These are phyloP conservation scores for Botryotinia globosa DNA, from an alignment of 2,329 filamentous ascomycete genomes.

Conservation along the genomic window DNA sequence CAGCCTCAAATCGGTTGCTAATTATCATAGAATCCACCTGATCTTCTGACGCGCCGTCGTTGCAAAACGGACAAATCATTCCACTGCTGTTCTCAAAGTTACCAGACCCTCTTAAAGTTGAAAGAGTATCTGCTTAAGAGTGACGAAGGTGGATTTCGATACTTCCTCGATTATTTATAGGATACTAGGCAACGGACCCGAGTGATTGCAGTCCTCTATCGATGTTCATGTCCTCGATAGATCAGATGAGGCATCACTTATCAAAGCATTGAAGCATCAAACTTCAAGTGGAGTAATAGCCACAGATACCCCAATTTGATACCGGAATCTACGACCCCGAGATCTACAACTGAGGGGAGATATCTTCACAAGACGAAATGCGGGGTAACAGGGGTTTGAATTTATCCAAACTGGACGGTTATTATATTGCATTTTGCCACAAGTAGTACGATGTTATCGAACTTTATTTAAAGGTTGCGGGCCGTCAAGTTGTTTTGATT, in stretches of 20 bases:
- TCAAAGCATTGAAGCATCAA: neutral
- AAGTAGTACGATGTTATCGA: neutral
- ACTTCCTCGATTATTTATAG: neutral
- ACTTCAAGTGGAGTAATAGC: slow-evolving; percentile 11
- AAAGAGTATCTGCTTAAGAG: neutral
- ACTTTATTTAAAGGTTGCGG: neutral
- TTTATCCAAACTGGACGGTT: slow-evolving; percentile 2
- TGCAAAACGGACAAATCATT: neutral
- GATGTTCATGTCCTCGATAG: neutral
- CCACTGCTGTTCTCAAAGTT: too few species aligned
- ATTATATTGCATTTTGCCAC: neutral
- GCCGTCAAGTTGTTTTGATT: neutral
- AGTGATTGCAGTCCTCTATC: neutral
- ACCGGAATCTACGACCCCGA: neutral
- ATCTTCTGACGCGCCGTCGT: neutral
- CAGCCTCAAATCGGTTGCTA: neutral
- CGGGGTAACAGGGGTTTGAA: slow-evolving; percentile 14
- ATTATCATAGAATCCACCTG: neutral
- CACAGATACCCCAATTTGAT: slow-evolving; percentile 3
- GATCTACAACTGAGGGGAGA: neutral
- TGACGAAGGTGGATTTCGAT: neutral
- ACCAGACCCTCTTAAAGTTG: too few species aligned
- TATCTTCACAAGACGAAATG: slow-evolving; percentile 3
- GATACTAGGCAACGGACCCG: neutral
- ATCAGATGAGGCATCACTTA: neutral